Base-by-base conservation (phyloP, 1,139 yeast genomes). In the Suhomyces wounanorum region DNA sequence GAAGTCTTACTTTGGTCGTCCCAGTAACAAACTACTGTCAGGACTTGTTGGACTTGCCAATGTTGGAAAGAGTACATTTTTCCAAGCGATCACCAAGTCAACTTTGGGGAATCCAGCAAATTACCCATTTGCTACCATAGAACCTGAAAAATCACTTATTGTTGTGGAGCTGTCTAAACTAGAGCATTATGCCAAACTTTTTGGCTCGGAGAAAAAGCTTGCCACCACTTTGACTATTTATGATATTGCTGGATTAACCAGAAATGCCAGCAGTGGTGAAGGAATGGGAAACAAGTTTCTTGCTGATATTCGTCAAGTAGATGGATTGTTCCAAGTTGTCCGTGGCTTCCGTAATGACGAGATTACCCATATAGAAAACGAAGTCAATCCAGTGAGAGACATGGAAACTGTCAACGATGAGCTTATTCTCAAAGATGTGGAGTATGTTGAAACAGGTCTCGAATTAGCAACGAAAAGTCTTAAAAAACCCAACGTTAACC, bases 51-150 rank as follows among this genome's bases (percentile, higher is more conserved):
- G 92, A 1, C 69, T 87, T 31, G 92, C 94, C 33, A 87, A 87
- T 59, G 90, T 87, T 40, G 94, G 92, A 18, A 87, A 87, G 60
- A 83, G 89, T 23, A 81, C 85, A 1, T 79, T 82, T 56, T 82
- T 82, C 64, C 86, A 82, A 61, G 83, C 84, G 26, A 83, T 92
- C 55, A 91, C 98, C 33, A 81, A 82, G 54, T 81, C 87, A 8
- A 77, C 73, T 14, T 65, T 86, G 47, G 91, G 94, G 0, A 86
- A 84, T 54, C 91, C 92, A 1, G 92, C 90, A 26, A 87, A 87
- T 63, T 87, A 86, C 60, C 92, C 94, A 3, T 87, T 84, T 68
- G 94, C 92, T 13, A 87, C 94, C 1, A 86, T 87, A 36, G 86
- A 85, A 40, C 89, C 92, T 0, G 88, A 83, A 58, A 85, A 85